These are phyloP conservation scores for Acanthamoeba castellanii DNA, from an alignment of 208 protist species.

Conservation along the genomic window DNA sequence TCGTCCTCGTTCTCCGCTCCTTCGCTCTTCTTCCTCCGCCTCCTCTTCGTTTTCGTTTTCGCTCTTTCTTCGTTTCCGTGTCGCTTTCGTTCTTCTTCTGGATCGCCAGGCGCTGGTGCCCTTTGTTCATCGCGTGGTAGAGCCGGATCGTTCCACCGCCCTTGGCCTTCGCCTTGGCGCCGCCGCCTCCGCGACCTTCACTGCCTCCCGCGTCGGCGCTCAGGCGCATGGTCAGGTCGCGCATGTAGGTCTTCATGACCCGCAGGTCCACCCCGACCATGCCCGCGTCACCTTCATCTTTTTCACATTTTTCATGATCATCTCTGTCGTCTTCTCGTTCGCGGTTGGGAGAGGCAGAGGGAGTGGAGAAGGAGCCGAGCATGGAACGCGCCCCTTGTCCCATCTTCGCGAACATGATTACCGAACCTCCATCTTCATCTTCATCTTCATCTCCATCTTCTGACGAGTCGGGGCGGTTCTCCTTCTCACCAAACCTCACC, in stretches of 20 bases:
- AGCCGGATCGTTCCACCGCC: conserved; percentile 18
- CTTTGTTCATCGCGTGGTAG: neutral
- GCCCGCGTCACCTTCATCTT: neutral
- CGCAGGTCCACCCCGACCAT: conserved; percentile 1
- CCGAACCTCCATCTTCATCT: neutral
- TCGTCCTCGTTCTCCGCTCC: neutral
- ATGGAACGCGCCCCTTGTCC: neutral
- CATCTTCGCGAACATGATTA: conserved; percentile 31
- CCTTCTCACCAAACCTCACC: neutral
- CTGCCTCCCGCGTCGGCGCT: neutral
- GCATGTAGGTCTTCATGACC: conserved; percentile 31
- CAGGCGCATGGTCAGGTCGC: conserved; percentile 8
- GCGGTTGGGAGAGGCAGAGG: neutral
- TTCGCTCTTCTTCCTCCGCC: neutral
- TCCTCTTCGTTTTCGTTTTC: neutral
- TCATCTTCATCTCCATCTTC: neutral
- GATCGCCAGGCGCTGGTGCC: neutral
- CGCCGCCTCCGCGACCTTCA: neutral
- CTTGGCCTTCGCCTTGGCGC: neutral
- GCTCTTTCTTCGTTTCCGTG: neutral
- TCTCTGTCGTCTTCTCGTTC: neutral
- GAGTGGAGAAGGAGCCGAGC: neutral
- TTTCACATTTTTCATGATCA: neutral
- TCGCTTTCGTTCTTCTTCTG: neutral
- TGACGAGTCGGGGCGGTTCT: neutral